Conservation (phyloP, 352 stramenopile genomes). For the Phytophthora boehmeriae region DNA sequence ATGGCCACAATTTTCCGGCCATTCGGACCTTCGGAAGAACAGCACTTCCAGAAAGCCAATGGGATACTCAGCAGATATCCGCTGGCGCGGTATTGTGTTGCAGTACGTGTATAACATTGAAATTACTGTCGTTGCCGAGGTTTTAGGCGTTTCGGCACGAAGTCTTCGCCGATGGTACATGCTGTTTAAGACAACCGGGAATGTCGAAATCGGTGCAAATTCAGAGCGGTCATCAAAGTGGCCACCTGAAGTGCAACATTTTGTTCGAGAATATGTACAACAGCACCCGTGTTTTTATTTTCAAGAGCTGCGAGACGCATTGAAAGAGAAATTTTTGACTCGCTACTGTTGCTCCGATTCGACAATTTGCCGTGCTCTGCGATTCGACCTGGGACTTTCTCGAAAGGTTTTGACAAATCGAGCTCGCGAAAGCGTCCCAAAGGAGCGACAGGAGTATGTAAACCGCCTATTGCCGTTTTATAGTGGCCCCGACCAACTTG, state of each 20-base stretch:
- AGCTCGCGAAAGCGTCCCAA: constrained; percentile 8
- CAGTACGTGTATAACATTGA: constrained; percentile 16
- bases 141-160: constrained; percentile 5
- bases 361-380: constrained; percentile 14
- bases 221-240: constrained; percentile 6
- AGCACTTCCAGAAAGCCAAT: too few species aligned
- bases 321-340: background rate
- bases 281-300: constrained; percentile 17
- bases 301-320: constrained; percentile 4
- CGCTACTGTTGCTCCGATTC: constrained; percentile 9
- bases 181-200: constrained; percentile 5
- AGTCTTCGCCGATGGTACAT: constrained; percentile 10
- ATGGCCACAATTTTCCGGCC: too few species aligned
- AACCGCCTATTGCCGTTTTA: constrained; percentile 19
- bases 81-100: constrained; percentile 12
- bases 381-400: constrained; percentile 10
- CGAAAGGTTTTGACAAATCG: constrained; percentile 16
- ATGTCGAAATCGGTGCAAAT: background rate
- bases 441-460: constrained; percentile 9
- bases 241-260: constrained; percentile 1
- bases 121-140: background rate
- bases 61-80: constrained; percentile 14
- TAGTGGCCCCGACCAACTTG: constrained; percentile 22
- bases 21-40: too few species aligned
- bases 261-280: constrained; percentile 16